Evolutionary conservation across 2,329 filamentous ascomycete genomes (phyloP).

Genomic region (Exserohilum rostratum): DNA sequence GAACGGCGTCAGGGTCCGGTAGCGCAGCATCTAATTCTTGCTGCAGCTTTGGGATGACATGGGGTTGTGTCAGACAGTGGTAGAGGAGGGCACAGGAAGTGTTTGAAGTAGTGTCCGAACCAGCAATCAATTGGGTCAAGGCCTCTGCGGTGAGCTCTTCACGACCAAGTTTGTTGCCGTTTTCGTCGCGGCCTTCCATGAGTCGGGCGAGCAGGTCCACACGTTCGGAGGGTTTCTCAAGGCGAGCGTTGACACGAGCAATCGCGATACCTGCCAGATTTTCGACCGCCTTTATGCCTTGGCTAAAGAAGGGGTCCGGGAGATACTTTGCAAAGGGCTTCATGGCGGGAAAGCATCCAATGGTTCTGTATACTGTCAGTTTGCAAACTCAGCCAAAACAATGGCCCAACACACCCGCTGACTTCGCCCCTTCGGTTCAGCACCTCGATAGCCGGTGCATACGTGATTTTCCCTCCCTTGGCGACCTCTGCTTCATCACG

Average conservation of each 20-base stretch:
- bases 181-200: constrained; percentile 85
- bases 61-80: constrained; percentile 72
- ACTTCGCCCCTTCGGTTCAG: constrained; percentile 88
- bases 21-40: constrained; percentile 75
- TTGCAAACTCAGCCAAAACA: background rate
- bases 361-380: constrained; percentile 53
- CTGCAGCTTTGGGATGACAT: constrained; percentile 74
- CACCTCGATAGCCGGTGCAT: constrained; percentile 82
- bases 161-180: constrained; percentile 74
- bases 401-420: constrained; percentile 60
- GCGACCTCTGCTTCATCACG: constrained; percentile 77
- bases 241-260: constrained; percentile 75
- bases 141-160: constrained; percentile 88
- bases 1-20: constrained; percentile 66
- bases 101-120: constrained; percentile 78
- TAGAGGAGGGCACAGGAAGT: constrained; percentile 83
- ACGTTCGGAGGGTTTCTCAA: constrained; percentile 67
- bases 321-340: constrained; percentile 82
- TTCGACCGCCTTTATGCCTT: constrained; percentile 75
- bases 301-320: constrained; percentile 79
- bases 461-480: constrained; percentile 66
- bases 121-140: constrained; percentile 84
- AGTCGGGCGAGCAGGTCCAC: constrained; percentile 81
- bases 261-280: constrained; percentile 87
- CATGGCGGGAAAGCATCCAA: constrained; percentile 75